These are phyloP conservation scores for Clavariopsis aquatica DNA, from an alignment of 495 filamentous ascomycete genomes.

Conservation along the genomic window DNA sequence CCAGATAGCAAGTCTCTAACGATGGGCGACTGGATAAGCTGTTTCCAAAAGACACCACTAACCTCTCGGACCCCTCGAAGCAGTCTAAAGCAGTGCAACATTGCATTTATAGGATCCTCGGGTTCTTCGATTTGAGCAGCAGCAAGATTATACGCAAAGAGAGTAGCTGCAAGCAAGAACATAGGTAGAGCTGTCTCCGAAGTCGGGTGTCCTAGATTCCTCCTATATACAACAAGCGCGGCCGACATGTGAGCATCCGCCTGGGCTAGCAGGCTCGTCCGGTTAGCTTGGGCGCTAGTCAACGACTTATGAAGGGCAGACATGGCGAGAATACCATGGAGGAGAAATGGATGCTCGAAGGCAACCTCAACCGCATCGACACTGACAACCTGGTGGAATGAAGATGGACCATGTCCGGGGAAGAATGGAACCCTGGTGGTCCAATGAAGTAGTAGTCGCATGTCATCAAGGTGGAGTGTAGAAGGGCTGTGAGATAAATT, in stretches of 20 bases:
- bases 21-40: background rate
- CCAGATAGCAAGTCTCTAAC: background rate
- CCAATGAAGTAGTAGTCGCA: constrained; percentile 26
- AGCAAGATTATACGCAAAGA: constrained; percentile 18
- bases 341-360: constrained; percentile 27
- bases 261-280: background rate
- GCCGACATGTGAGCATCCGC: constrained; percentile 15
- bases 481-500: background rate
- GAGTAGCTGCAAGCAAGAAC: constrained; percentile 11
- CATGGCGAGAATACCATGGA: constrained; percentile 22
- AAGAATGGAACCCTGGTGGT: background rate
- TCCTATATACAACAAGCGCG: constrained; percentile 5
- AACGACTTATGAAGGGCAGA: constrained; percentile 19
- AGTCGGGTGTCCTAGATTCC: constrained; percentile 5
- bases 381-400: background rate
- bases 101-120: constrained; percentile 5
- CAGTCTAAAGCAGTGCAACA: constrained; percentile 23
- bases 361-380: constrained; percentile 6
- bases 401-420: background rate
- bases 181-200: constrained; percentile 13
- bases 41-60: constrained; percentile 8
- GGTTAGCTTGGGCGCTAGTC: background rate
- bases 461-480: constrained; percentile 2
- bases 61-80: constrained; percentile 18
- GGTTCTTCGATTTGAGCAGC: constrained; percentile 7